Evolutionary conservation across 306 rosid species (phyloP).

Genomic region (Castanea crenata): DNA sequence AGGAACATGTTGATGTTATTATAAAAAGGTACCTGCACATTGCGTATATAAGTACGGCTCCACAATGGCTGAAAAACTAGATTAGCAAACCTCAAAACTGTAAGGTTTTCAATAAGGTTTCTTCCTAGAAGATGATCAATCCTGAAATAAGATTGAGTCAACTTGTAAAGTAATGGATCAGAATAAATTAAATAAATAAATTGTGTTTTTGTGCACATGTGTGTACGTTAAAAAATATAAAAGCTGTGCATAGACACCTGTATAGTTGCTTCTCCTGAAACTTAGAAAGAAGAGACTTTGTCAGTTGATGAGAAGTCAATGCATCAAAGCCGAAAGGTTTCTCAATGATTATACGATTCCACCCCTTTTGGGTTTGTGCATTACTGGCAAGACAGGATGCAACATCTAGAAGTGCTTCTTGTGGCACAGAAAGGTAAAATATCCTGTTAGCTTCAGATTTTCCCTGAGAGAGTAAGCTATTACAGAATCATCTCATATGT

Average conservation of each 20-base stretch:
- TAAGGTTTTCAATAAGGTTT: slow-evolving; percentile 90
- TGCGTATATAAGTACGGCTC: slow-evolving; percentile 74
- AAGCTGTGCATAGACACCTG: slow-evolving; percentile 48
- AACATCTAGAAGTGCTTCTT: slow-evolving; percentile 85
- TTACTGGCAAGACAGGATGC: slow-evolving; percentile 60
- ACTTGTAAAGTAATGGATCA: slow-evolving; percentile 13
- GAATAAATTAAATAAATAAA: background rate
- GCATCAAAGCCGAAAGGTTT: slow-evolving; percentile 88
- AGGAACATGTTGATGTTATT: slow-evolving; percentile 1
- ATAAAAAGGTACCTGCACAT: slow-evolving; percentile 58
- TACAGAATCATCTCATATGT: slow-evolving; percentile 25
- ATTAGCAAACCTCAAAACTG: slow-evolving; percentile 90
- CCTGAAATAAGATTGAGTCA: slow-evolving; percentile 50
- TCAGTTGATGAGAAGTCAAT: slow-evolving; percentile 65
- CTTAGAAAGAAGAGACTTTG: slow-evolving; percentile 78
- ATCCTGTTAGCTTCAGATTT: slow-evolving; percentile 71
- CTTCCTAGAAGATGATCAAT: slow-evolving; percentile 96
- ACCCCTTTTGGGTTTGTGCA: slow-evolving; percentile 83
- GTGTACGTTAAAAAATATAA: background rate
- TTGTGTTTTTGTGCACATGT: slow-evolving; percentile 11
- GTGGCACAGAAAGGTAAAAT: slow-evolving; percentile 94
- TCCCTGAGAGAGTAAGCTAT: slow-evolving; percentile 69
- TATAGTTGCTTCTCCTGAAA: slow-evolving; percentile 82
- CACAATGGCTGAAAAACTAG: slow-evolving; percentile 91
- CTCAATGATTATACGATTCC: slow-evolving; percentile 91